These are phyloP conservation scores for Neophaeococcomyces aloes DNA, from an alignment of 2,329 filamentous ascomycete genomes.

Conservation along the genomic window DNA sequence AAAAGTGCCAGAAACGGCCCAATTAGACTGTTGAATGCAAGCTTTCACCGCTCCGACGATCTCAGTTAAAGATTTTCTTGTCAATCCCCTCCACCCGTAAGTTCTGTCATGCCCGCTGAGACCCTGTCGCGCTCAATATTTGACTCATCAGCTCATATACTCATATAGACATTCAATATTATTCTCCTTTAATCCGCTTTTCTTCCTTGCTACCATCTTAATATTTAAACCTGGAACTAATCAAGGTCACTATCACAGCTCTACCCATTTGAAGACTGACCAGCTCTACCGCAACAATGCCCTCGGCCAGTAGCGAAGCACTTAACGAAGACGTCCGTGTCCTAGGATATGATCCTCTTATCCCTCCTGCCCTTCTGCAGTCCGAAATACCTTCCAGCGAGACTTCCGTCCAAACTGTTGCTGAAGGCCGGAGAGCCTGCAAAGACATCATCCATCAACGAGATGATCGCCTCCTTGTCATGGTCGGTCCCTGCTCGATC, in stretches of 20 bases:
- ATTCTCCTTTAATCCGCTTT: too few species aligned
- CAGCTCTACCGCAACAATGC: conserved; percentile 7
- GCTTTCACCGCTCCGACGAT: conserved; percentile 5
- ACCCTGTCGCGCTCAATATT: too few species aligned
- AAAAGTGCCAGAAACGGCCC: too few species aligned
- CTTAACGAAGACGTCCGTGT: conserved; percentile 39
- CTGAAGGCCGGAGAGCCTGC: conserved; percentile 50
- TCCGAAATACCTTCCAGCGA: conserved; percentile 64
- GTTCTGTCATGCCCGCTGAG: too few species aligned
- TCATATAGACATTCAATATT: too few species aligned
- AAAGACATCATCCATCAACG: conserved; percentile 51
- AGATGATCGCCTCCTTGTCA: conserved; percentile 57
- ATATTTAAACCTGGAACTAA: too few species aligned
- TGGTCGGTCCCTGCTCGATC: conserved; percentile 93
- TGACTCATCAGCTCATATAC: too few species aligned
- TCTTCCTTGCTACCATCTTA: too few species aligned
- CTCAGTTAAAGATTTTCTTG: neutral
- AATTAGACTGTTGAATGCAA: too few species aligned
- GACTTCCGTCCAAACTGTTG: conserved; percentile 41
- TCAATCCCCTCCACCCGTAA: too few species aligned
- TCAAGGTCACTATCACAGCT: neutral
- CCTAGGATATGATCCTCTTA: conserved; percentile 86
- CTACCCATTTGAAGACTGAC: neutral
- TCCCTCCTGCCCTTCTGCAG: conserved; percentile 85
- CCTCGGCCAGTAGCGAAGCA: conserved; percentile 13